Base-by-base conservation (phyloP, 2,329 filamentous ascomycete species). In the Aspergillus sp. region DNA sequence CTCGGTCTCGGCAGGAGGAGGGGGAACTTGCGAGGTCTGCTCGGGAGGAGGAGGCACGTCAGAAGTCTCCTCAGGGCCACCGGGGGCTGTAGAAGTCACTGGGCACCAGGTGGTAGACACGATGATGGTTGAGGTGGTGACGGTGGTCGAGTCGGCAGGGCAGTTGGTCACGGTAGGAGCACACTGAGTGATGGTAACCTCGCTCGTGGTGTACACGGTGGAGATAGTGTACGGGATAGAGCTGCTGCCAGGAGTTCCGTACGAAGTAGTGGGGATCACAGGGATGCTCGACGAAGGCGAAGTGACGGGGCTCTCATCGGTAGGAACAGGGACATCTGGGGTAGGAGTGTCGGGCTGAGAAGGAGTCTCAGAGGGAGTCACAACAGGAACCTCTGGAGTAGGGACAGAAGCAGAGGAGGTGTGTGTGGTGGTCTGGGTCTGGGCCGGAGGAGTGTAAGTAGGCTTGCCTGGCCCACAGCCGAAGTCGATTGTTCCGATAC, bases 21-120 rank as follows among this genome's bases (percentile, higher is more conserved):
- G 25, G 25, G 25, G 25, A 7, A 28, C 25, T 28, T 28, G 25
- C 25, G 25, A 28, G 25, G 25, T 28, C 34, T 41, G 11, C 34
- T 15, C 34, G 15, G 30, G 54, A 15, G 47, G n/a, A 45, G 38
- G 60, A 52, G 55, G 55, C 34, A 62, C 51, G 13, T 59, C 55
- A 23, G 60, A 52, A 51, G 46, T 64, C 52, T 60, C 47, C 5
- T 43, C 38, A 46, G 60, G 50, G 41, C 50, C 49, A n/a, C 25
- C 8, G 41, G 22, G 38, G 23, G 41, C 53, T 31, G 69, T 71
- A 17, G 68, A 67, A 8, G 76, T 77, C 34, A 78, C 74, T 41
- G 80, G 85, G 82, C 85, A 87, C 71, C 88, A 73, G 46, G 86
- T 89, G 65, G 87, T 89, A 54, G 83, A 84, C 53, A 87, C 69